Conservation (phyloP, 2,329 filamentous ascomycete genomes). For the Chaetomiaceae sp. region DNA sequence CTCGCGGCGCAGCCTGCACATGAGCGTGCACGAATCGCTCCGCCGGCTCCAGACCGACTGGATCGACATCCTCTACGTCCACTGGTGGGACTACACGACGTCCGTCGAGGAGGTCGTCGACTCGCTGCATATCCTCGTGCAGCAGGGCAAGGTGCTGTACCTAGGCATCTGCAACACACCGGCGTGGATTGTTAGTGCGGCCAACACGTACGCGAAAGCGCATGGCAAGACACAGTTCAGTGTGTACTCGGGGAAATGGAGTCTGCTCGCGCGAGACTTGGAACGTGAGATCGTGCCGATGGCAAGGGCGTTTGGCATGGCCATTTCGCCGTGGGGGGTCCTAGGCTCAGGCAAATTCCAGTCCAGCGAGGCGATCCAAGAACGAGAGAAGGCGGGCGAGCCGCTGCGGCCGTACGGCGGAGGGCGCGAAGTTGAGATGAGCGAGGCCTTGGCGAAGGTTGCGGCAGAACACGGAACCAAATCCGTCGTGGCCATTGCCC, state of each 20-base stretch:
- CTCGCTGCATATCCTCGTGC: constrained; percentile 38
- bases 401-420: constrained; percentile 32
- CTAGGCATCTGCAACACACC: constrained; percentile 52
- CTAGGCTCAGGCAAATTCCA: constrained; percentile 51
- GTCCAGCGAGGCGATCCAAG: constrained; percentile 34
- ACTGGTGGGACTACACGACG: constrained; percentile 43
- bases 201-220: constrained; percentile 47
- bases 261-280: constrained; percentile 33
- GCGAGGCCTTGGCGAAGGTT: constrained; percentile 56
- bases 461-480: constrained; percentile 51
- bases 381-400: constrained; percentile 35
- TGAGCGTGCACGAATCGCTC: constrained; percentile 41
- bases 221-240: constrained; percentile 67
- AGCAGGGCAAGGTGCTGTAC: constrained; percentile 40
- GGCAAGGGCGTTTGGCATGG: constrained; percentile 43
- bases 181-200: constrained; percentile 60
- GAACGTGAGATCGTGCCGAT: constrained; percentile 36
- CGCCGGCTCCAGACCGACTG: constrained; percentile 43
- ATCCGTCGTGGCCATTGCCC: constrained; percentile 54
- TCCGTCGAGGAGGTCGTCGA: constrained; percentile 42
- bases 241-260: constrained; percentile 66
- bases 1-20: constrained; percentile 37
- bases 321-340: constrained; percentile 55
- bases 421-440: constrained; percentile 49
- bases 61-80: constrained; percentile 43